phyloP scores from a whole-genome alignment of 1,284 basidiomycete species.

The Phlebopus sp. region DNA sequence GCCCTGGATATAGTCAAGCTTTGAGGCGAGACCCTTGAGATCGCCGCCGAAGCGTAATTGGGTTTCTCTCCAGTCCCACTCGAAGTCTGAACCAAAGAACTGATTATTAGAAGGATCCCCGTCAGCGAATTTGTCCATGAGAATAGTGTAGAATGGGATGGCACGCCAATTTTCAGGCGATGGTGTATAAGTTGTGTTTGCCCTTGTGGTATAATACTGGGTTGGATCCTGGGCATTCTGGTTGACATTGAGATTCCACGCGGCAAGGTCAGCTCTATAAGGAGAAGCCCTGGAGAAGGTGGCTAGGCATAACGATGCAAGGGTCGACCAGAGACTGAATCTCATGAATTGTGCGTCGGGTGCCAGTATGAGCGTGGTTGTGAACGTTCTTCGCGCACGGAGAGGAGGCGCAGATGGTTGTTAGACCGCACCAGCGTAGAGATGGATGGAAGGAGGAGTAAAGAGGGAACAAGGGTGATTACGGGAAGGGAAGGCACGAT shows the following conservation, averaged over 20 bases:
- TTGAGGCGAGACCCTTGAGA: slow-evolving; percentile 68
- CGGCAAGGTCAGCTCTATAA: slow-evolving; percentile 71
- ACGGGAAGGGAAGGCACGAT: slow-evolving; percentile 5
- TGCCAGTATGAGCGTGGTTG: background rate
- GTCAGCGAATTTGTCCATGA: slow-evolving; percentile 91
- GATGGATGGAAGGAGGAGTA: slow-evolving; percentile 30
- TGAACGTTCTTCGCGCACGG: slow-evolving; percentile 3
- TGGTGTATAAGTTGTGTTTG: slow-evolving; percentile 66
- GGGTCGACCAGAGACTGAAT: slow-evolving; percentile 21
- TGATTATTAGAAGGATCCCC: slow-evolving; percentile 90
- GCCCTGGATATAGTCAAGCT: slow-evolving; percentile 83
- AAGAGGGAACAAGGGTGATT: slow-evolving; percentile 35
- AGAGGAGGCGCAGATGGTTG: slow-evolving; percentile 5
- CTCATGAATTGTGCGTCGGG: slow-evolving; percentile 14
- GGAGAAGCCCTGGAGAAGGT: slow-evolving; percentile 49
- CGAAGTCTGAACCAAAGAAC: slow-evolving; percentile 76
- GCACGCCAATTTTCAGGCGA: slow-evolving; percentile 87
- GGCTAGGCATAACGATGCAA: slow-evolving; percentile 14
- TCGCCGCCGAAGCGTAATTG: slow-evolving; percentile 88
- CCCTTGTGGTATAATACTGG: slow-evolving; percentile 65
- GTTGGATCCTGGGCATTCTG: slow-evolving; percentile 66
- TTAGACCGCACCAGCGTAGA: slow-evolving; percentile 1
- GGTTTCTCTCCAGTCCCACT: slow-evolving; percentile 84
- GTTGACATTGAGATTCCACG: slow-evolving; percentile 86
- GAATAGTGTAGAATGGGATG: slow-evolving; percentile 80